Evolutionary conservation across 2,329 filamentous ascomycete species (phyloP), one percentile per base, ranked within the genome.

Genomic region (Nigrograna mackinnonii): DNA sequence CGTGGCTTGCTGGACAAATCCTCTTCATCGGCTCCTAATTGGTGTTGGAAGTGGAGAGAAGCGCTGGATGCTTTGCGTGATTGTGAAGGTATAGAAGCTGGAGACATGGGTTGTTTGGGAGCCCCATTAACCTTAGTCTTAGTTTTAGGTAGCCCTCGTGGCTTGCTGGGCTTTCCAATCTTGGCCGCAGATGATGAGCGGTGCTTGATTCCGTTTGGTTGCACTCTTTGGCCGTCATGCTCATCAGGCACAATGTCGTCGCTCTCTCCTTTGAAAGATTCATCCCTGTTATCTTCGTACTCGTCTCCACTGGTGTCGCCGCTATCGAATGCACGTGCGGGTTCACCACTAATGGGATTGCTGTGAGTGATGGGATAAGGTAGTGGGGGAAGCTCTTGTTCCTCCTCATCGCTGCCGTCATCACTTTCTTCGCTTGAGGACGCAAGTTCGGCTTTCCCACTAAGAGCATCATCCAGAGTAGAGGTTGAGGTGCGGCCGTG

Each of bases 1-100:
- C 94, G 91, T 43, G 94, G 94, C 73, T 97, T 96, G 54, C 87
- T 91, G 0, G 92, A 96, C 16, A 97, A 75, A 43, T 96, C 91
- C 53, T 96, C 91, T 53, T 96, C 89, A 54, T 91, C 89, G 22
- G 77, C 76, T 35, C 77, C 80, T 30, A 82, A 71, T 49, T 79
- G 79, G 51, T 82, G 75, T 57, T 83, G 80, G 62, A 83, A 83
- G 60, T 80, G 84, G 60, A 84, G 68, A 9, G 89, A 90, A 9
- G 84, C 79, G 43, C 85, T 78, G 1, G 89, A 91, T 28, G 83
- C 81, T 71, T 94, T 94, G 57, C 89, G 85, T 22, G 87, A 76
- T 39, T 82, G 72, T 46, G 86, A 77, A 14, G 87, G 84, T 40
- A 89, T 72, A 2, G 87, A 90, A 4, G 77, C 71, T 7, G 79